phyloP scores from a whole-genome alignment of 257 asterid genomes.

The Ilex aquifolium region DNA sequence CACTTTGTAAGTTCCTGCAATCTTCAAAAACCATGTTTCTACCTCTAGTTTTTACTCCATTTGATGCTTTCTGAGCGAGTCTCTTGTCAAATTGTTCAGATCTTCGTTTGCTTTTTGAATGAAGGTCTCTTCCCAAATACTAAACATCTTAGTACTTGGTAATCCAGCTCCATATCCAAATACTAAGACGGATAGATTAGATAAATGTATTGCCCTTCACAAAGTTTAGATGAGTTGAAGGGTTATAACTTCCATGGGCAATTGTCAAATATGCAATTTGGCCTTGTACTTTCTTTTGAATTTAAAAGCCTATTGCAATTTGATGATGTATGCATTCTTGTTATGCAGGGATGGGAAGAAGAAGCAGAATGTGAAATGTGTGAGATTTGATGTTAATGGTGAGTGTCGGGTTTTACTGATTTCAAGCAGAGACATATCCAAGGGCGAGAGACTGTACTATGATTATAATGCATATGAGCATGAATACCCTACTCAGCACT shows the following conservation, averaged over 20 bases:
- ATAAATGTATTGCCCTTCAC: neutral
- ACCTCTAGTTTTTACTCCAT: neutral
- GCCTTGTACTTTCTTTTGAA: neutral
- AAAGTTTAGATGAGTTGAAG: neutral
- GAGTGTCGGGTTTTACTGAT: conserved; percentile 69
- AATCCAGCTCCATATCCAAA: neutral
- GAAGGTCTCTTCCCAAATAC: neutral
- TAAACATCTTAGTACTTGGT: neutral
- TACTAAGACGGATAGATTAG: neutral
- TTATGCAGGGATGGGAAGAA: conserved; percentile 76
- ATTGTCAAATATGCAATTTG: neutral
- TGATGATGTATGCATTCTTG: neutral
- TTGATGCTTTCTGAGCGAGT: neutral
- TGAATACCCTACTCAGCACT: conserved; percentile 89
- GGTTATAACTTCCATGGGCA: neutral
- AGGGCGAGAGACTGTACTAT: conserved; percentile 83
- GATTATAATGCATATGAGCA: conserved; percentile 87
- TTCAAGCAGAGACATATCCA: conserved; percentile 71
- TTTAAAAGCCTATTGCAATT: neutral
- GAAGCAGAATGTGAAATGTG: conserved; percentile 85
- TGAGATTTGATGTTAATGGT: conserved; percentile 67
- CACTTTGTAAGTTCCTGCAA: conserved; percentile 41
- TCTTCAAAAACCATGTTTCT: too few relatives aligned
- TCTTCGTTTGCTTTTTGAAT: neutral
- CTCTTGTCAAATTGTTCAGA: neutral